A percentile compares a stretch with the other conserved stretches of the same genome.
These are phyloP conservation scores for Cystobasidiaceae sp. DNA, from an alignment of 1,284 basidiomycete genomes.

Conservation along the genomic window DNA sequence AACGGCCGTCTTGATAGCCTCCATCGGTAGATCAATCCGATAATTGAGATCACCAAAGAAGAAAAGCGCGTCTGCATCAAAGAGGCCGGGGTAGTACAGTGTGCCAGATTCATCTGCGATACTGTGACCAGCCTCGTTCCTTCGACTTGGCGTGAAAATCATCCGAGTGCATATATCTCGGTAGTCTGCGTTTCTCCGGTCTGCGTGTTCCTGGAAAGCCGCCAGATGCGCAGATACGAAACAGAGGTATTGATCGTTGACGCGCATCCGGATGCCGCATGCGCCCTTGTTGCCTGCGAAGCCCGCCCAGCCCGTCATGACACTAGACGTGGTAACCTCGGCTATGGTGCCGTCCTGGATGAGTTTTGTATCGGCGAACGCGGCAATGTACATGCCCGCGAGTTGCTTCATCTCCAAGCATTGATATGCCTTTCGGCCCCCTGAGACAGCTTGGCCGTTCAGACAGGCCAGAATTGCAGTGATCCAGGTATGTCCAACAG, in stretches of 20 bases:
- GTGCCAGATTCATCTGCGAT: background rate
- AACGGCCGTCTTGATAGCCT: conserved; percentile 67
- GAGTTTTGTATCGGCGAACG: conserved; percentile 59
- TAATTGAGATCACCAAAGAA: conserved; percentile 72
- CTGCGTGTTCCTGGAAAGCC: conserved; percentile 79
- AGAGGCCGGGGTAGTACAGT: background rate
- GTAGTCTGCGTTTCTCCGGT: conserved; percentile 78
- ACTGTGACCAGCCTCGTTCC: conserved; percentile 25
- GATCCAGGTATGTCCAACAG: conserved; percentile 37
- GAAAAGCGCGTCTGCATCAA: conserved; percentile 9
- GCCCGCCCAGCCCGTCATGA: conserved; percentile 89
- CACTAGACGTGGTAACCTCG: conserved; percentile 67
- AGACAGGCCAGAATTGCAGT: conserved; percentile 28
- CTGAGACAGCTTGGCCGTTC: background rate
- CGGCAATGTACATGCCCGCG: conserved; percentile 81
- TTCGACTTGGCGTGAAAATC: conserved; percentile 55
- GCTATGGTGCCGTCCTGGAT: conserved; percentile 52
- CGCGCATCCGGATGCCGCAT: conserved; percentile 47
- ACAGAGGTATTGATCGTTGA: conserved; percentile 86
- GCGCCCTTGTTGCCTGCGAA: conserved; percentile 80
- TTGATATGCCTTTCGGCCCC: background rate
- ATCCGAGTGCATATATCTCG: conserved; percentile 73
- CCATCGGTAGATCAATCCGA: conserved; percentile 83
- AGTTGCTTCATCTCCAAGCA: conserved; percentile 75
- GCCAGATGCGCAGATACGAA: conserved; percentile 96